Conservation (phyloP, 73 alveolate species). For the Uronychia setigera region DNA sequence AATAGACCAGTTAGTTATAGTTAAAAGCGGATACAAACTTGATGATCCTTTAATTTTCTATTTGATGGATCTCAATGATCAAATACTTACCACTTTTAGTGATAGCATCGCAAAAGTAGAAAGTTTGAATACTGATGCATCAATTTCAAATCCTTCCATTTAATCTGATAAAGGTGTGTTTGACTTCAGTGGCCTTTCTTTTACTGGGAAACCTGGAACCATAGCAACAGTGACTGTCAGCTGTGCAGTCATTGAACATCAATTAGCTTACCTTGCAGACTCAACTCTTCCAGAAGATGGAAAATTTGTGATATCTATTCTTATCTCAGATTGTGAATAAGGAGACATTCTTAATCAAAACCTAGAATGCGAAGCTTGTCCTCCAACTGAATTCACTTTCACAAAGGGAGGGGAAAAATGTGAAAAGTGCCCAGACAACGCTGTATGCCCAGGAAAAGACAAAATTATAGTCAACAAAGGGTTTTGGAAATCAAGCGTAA, state of each 20-base stretch:
- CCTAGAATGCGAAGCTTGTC: conserved; percentile 46
- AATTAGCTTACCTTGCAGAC: too few relatives aligned
- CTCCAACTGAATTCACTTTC: conserved; percentile 42
- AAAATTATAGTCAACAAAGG: conserved; percentile 37
- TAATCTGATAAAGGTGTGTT: neutral
- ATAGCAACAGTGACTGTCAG: neutral
- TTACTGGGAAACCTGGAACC: neutral
- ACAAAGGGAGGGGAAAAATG: conserved; percentile 24
- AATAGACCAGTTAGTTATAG: too few relatives aligned
- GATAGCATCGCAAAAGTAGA: neutral
- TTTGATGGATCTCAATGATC: neutral
- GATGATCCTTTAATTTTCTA: neutral
- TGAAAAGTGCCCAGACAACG: conserved; percentile 29
- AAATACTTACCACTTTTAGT: neutral
- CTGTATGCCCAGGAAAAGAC: conserved; percentile 63
- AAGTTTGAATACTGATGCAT: neutral
- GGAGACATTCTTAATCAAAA: too few relatives aligned
- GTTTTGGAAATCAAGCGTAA: conserved; percentile 49
- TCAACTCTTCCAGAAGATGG: too few relatives aligned
- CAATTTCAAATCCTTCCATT: neutral
- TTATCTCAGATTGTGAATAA: too few relatives aligned
- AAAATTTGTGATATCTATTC: too few relatives aligned
- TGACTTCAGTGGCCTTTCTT: neutral
- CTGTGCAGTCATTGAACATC: neutral
- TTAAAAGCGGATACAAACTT: neutral